phyloP scores from a whole-genome alignment of 2,329 filamentous ascomycete species.

The Penicillium sp. region DNA sequence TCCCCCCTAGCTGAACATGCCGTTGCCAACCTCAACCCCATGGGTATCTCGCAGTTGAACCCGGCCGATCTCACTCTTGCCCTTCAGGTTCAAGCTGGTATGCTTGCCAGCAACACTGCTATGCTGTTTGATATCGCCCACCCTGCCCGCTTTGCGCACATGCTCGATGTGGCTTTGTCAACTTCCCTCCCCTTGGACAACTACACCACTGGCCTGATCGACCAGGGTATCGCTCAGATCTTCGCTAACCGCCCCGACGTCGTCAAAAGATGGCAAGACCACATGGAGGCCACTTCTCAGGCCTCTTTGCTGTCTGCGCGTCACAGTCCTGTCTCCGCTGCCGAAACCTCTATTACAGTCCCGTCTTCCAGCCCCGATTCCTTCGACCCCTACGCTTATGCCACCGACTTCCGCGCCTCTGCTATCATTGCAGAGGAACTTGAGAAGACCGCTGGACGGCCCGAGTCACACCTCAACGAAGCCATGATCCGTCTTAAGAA shows the following conservation, averaged over 20 bases:
- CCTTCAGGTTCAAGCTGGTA: constrained; percentile 59
- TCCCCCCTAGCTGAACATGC: constrained; percentile 61
- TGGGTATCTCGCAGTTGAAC: constrained; percentile 58
- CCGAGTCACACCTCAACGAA: constrained; percentile 73
- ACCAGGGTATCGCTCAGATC: constrained; percentile 58
- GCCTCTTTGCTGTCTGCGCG: constrained; percentile 43
- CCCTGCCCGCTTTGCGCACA: constrained; percentile 60
- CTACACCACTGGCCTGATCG: constrained; percentile 57
- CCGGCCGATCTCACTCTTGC: constrained; percentile 56
- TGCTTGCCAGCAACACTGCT: constrained; percentile 41
- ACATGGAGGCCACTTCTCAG: constrained; percentile 49
- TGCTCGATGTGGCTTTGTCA: constrained; percentile 59
- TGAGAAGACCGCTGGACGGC: constrained; percentile 74
- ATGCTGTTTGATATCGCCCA: constrained; percentile 56
- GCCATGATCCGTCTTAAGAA: constrained; percentile 83
- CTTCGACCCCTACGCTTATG: constrained; percentile 87
- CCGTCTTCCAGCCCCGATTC: constrained; percentile 72
- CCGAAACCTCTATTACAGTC: constrained; percentile 52
- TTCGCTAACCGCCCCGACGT: constrained; percentile 48
- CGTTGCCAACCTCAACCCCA: constrained; percentile 60
- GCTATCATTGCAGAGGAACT: constrained; percentile 86
- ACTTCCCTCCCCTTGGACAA: constrained; percentile 55
- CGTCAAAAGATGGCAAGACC: constrained; percentile 59
- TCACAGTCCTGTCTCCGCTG: constrained; percentile 40
- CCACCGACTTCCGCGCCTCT: constrained; percentile 90